Evolutionary conservation across 1,284 basidiomycete genomes (phyloP), one percentile per base, ranked within the genome.

Genomic region (Marasmius tenuissimus): DNA sequence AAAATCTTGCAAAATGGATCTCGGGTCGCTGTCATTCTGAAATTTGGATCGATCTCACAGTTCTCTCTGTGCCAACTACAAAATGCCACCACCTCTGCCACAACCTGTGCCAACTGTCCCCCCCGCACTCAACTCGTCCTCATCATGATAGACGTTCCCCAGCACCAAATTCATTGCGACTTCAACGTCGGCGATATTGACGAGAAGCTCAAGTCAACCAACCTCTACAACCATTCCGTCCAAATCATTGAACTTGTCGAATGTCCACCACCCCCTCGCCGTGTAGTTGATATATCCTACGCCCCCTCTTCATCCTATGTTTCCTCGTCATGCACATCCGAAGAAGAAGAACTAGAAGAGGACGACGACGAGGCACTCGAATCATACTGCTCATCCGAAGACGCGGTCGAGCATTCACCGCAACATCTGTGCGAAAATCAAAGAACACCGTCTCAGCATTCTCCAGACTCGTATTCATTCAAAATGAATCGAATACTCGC

Each of bases 161-260:
- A 61, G 61, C 59, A 60, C 69, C 37, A 64, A 65, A 58, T 64
- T 61, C 48, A 54, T 18, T 33, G 49, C 61, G 66, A 67, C 63
- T 69, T 75, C 57, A 59, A 71, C 59, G 63, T 70, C 63, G 71
- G 75, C 64, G 66, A 71, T 69, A 69, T 73, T 54, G 68, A 76
- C 55, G 64, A 66, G 67, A 77, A 79, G 55, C 66, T 70, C 70
- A 71, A 73, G 64, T 61, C 73, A 35, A 70, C 69, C 58, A 79
- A 82, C 58, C 72, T 85, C 69, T 83, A 81, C 74, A 73, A 82
- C 64, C 76, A 81, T 71, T 75, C 83, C 18, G 73, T 86, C 34
- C 84, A 87, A 74, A 85, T 91, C 76, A 91, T 91, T 61, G 82
- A 90, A 74, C 89, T 91, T 74, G 84, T 85, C 55, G 88, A 91